Evolutionary conservation across 1,139 yeast species (phyloP), one percentile per base, ranked within the genome.

Genomic region (Kodamaea ohmeri): DNA sequence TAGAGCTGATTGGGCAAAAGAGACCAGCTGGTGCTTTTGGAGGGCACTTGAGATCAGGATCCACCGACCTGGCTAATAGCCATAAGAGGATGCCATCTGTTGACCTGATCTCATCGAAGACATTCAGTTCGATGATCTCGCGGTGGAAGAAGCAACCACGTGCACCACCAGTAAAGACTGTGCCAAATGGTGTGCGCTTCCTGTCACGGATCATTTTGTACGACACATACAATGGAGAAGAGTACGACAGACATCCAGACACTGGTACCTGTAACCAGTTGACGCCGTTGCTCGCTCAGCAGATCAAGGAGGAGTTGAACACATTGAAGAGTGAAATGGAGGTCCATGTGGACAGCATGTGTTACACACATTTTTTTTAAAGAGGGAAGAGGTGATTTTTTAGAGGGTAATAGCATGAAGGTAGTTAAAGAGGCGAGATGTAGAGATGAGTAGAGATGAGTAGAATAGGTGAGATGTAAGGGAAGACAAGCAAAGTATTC

Each of bases 231-330:
- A 77, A 84, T 44, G 82, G 83, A 34, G 80, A 77, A 13, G 96
- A 87, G 49, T 92, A 92, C 58, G 97, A 92, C 58, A 79, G 98
- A 52, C 89, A 84, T 47, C 97, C 97, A 0, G 97, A 89, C 48
- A 73, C 83, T 31, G 95, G 96, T 4, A 89, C 97, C 1, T 90
- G 97, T 65, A 89, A 90, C 61, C 89, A 84, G 55, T 70, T 90
- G 60, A 90, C 96, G 1, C 97, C 97, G 4, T 68, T 76, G 38
- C 67, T 90, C 56, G 97, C 97, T 0, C 92, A 86, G 60, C 81
- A 80, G 62, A 88, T 92, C 53, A 84, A 82, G 63, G 88, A 84
- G 36, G 97, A 92, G 60, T 69, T 92, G 56, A 90, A 92, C 60
- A 73, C 72, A 41, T 65, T 88, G 53, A 86, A 86, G 62, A 71